A percentile compares a stretch with the other conserved stretches of the same genome.
Conservation (phyloP, 169 alveolate species). For the Plasmodium yoelii region DNA sequence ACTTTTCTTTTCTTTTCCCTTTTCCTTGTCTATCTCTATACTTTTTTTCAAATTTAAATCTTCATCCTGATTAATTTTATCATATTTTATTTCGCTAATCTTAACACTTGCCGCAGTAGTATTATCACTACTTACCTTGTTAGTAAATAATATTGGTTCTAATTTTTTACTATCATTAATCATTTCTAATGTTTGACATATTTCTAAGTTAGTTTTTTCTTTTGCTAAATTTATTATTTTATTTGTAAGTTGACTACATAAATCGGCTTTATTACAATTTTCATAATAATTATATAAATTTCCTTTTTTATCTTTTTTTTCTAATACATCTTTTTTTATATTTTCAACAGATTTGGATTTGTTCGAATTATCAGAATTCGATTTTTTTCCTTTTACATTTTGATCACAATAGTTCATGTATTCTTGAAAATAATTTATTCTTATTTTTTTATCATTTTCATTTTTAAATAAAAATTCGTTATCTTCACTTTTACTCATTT, state of each 20-base stretch:
- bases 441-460: background rate
- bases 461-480: no score
- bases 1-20: background rate
- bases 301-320: no score
- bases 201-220: background rate
- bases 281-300: no score
- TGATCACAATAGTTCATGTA: background rate
- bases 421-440: background rate
- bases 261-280: no score
- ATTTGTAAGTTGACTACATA: no score
- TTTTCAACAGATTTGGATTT: no score
- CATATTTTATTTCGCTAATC: background rate
- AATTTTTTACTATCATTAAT: constrained; percentile 6
- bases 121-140: background rate
- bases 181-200: background rate
- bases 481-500: no score
- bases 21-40: background rate
- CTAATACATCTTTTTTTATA: no score
- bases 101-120: background rate
- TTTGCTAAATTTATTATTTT: no score
- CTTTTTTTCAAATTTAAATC: background rate
- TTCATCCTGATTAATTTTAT: background rate
- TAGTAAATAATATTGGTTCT: background rate
- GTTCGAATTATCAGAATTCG: no score
- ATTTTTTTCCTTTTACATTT: background rate